Conservation (phyloP, 2,329 filamentous ascomycete genomes). For the Alternaria solani region DNA sequence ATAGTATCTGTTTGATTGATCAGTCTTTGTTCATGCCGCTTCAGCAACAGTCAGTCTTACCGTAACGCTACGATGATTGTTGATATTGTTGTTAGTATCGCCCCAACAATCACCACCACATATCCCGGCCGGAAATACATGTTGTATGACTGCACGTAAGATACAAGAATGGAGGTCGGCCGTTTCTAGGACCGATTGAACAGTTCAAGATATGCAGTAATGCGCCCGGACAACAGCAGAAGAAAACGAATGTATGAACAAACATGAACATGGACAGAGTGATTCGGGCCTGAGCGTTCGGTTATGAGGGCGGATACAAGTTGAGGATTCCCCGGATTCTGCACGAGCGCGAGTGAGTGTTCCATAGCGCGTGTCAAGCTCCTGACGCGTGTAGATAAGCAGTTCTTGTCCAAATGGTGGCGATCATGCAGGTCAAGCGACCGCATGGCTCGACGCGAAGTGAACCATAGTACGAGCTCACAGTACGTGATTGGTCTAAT, state of each 20-base stretch:
- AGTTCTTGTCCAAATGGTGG: slow-evolving; percentile 14
- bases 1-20: slow-evolving; percentile 38
- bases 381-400: slow-evolving; percentile 23
- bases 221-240: slow-evolving; percentile 11
- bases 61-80: slow-evolving; percentile 44
- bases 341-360: slow-evolving; percentile 21
- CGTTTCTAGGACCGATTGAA: slow-evolving; percentile 1
- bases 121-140: slow-evolving; percentile 44
- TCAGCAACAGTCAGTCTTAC: slow-evolving; percentile 24
- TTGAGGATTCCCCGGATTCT: slow-evolving; percentile 33
- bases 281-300: slow-evolving; percentile 10
- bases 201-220: slow-evolving; percentile 5
- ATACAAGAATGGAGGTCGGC: background rate
- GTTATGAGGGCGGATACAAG: slow-evolving; percentile 17
- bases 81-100: slow-evolving; percentile 47
- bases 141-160: slow-evolving; percentile 10
- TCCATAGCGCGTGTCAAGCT: slow-evolving; percentile 22
- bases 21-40: background rate
- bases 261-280: slow-evolving; percentile 14
- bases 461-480: slow-evolving; percentile 4
- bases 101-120: slow-evolving; percentile 46
- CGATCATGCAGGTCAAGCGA: slow-evolving; percentile 19
- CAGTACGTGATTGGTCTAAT: slow-evolving; percentile 5
- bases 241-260: slow-evolving; percentile 14
- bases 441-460: slow-evolving; percentile 15